A percentile compares a stretch with the other conserved stretches of the same genome.
phyloP scores from a whole-genome alignment of 2,329 filamentous ascomycete genomes.

The Aspergillus sp. region DNA sequence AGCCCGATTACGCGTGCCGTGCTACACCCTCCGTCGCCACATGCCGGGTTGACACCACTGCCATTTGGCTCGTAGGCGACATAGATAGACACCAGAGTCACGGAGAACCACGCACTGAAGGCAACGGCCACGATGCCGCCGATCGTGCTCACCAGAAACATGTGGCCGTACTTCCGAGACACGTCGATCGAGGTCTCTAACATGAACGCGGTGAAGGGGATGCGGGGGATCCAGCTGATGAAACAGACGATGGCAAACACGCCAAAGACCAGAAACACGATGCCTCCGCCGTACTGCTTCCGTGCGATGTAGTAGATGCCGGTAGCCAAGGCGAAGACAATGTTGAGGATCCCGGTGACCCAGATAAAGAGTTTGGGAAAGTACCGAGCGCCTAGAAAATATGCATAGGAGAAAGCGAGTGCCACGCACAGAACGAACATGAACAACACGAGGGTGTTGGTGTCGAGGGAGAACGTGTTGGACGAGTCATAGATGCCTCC shows the following conservation, averaged over 20 bases:
- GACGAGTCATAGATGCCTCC: conserved; percentile 68
- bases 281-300: conserved; percentile 77
- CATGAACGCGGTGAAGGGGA: conserved; percentile 90
- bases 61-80: conserved; percentile 69
- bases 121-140: conserved; percentile 74
- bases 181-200: conserved; percentile 82
- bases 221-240: conserved; percentile 82
- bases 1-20: conserved; percentile 77
- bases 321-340: conserved; percentile 77
- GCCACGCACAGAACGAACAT: conserved; percentile 72
- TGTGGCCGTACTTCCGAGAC: conserved; percentile 77
- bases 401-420: conserved; percentile 70
- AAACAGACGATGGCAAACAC: conserved; percentile 79
- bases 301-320: conserved; percentile 80
- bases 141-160: conserved; percentile 80
- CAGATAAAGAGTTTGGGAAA: conserved; percentile 92
- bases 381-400: conserved; percentile 70
- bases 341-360: conserved; percentile 85
- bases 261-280: conserved; percentile 82
- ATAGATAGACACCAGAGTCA: conserved; percentile 84
- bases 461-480: conserved; percentile 69
- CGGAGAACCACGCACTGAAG: conserved; percentile 79
- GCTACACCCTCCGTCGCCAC: conserved; percentile 59
- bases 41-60: conserved; percentile 51
- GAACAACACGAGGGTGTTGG: conserved; percentile 84